A percentile compares a stretch with the other conserved stretches of the same genome.
phyloP scores from a whole-genome alignment of 257 asterid genomes.

The Scutellaria baicalensis region DNA sequence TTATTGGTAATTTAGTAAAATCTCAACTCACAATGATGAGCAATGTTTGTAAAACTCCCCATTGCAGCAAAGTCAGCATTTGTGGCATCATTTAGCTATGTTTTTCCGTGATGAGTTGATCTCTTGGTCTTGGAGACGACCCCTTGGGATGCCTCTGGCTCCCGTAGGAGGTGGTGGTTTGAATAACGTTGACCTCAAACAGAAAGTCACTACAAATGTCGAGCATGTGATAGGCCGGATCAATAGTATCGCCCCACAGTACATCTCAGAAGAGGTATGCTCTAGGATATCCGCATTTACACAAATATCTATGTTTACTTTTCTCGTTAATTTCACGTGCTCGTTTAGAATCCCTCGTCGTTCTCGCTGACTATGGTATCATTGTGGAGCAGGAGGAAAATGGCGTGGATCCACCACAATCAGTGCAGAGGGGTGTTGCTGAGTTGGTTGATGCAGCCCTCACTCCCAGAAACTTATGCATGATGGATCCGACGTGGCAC shows the following conservation, averaged over 20 bases:
- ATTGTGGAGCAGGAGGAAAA: conserved; percentile 58
- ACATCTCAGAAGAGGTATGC: conserved; percentile 87
- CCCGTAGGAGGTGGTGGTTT: conserved; percentile 67
- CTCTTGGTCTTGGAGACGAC: conserved; percentile 99
- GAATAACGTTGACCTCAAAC: conserved; percentile 81
- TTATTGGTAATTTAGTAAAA: not conserved
- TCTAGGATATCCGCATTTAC: not conserved
- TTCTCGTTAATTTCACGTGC: not conserved
- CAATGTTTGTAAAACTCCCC: not conserved
- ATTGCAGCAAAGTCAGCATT: conserved; percentile 90
- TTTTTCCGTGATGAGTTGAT: conserved; percentile 98
- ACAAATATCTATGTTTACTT: not conserved
- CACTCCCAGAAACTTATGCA: conserved; percentile 88
- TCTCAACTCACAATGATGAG: conserved; percentile 7
- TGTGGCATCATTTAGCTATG: conserved; percentile 98
- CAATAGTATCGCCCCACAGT: conserved; percentile 80
- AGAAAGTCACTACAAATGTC: conserved; percentile 71
- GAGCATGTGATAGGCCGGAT: conserved; percentile 78
- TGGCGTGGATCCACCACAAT: conserved; percentile 85
- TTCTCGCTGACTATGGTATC: not conserved
- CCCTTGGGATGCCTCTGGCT: conserved; percentile 72
- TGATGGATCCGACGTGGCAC: conserved; percentile 99
- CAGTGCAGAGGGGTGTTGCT: conserved; percentile 93
- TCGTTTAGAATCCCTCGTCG: not conserved
- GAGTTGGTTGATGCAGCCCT: conserved; percentile 95